A percentile compares a stretch with the other conserved stretches of the same genome.
phyloP scores from a whole-genome alignment of 2,329 filamentous ascomycete species.

The Cytospora piceae region DNA sequence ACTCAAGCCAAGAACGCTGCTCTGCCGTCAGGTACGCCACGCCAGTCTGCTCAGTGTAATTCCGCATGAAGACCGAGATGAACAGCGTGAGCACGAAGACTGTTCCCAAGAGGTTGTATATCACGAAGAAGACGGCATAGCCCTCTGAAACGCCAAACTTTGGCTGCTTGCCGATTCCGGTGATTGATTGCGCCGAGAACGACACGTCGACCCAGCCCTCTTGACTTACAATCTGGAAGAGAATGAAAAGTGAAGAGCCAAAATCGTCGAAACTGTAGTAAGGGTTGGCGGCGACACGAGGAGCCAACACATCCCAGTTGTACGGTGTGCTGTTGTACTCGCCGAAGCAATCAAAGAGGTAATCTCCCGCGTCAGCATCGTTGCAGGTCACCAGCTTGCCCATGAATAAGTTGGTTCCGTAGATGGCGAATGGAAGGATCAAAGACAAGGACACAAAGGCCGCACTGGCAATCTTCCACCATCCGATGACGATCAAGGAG shows the following conservation, averaged over 20 bases:
- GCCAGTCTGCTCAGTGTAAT: slow-evolving; percentile 97
- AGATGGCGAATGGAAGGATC: slow-evolving; percentile 94
- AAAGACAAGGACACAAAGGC: slow-evolving; percentile 93
- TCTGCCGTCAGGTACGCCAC: slow-evolving; percentile 95
- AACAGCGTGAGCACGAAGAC: slow-evolving; percentile 97
- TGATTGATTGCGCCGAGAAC: slow-evolving; percentile 80
- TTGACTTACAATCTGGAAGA: slow-evolving; percentile 98
- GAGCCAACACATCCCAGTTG: slow-evolving; percentile 83
- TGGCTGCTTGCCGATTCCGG: slow-evolving; percentile 75
- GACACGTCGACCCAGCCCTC: slow-evolving; percentile 98
- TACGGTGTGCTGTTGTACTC: slow-evolving; percentile 80
- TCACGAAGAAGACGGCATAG: slow-evolving; percentile 91
- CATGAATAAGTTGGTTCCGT: slow-evolving; percentile 90
- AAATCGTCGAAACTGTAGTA: slow-evolving; percentile 96
- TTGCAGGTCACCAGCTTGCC: slow-evolving; percentile 83
- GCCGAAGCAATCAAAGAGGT: slow-evolving; percentile 76
- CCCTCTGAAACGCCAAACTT: slow-evolving; percentile 70
- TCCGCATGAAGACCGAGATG: slow-evolving; percentile 99
- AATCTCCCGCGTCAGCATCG: slow-evolving; percentile 62
- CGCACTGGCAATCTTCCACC: slow-evolving; percentile 91
- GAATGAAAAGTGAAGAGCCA: slow-evolving; percentile 88
- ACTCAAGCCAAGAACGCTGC: slow-evolving; percentile 93
- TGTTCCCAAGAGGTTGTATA: slow-evolving; percentile 94
- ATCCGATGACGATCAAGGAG: slow-evolving; percentile 89
- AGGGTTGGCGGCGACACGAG: slow-evolving; percentile 77